These are phyloP conservation scores for Fonsecaea pedrosoi DNA, from an alignment of 2,329 filamentous ascomycete species.

Conservation along the genomic window DNA sequence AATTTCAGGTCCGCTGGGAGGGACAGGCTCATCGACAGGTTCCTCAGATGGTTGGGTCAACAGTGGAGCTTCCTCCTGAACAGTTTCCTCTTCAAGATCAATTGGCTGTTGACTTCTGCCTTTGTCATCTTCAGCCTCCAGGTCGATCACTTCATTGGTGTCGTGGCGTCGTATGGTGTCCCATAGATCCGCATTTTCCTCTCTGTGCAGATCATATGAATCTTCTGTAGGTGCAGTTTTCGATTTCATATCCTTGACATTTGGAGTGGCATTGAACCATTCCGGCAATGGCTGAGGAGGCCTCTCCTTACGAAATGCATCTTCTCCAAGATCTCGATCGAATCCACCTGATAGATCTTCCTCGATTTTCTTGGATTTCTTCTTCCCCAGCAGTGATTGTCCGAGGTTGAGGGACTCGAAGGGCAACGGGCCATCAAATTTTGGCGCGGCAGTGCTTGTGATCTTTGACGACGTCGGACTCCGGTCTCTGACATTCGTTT, in stretches of 20 bases:
- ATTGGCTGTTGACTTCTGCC: conserved; percentile 6
- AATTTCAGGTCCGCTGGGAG: conserved; percentile 20
- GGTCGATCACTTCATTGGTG: conserved; percentile 49
- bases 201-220: conserved; percentile 19
- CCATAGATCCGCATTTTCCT: conserved; percentile 17
- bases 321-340: conserved; percentile 55
- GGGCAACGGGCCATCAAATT: conserved; percentile 79
- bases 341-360: conserved; percentile 70
- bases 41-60: conserved; percentile 19
- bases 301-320: conserved; percentile 40
- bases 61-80: conserved; percentile 40
- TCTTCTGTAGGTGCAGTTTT: conserved; percentile 39
- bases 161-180: conserved; percentile 42
- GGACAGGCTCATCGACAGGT: conserved; percentile 7
- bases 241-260: conserved; percentile 40
- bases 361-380: conserved; percentile 60
- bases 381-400: conserved; percentile 62
- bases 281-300: conserved; percentile 51
- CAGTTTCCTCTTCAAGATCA: conserved; percentile 38
- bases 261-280: conserved; percentile 53
- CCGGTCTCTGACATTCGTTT: conserved; percentile 58
- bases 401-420: conserved; percentile 82
- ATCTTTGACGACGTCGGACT: conserved; percentile 43
- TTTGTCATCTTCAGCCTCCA: conserved; percentile 44
- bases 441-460: conserved; percentile 17